Base-by-base conservation (phyloP, 1,284 basidiomycete genomes). In the Schizopora paradoxa region DNA sequence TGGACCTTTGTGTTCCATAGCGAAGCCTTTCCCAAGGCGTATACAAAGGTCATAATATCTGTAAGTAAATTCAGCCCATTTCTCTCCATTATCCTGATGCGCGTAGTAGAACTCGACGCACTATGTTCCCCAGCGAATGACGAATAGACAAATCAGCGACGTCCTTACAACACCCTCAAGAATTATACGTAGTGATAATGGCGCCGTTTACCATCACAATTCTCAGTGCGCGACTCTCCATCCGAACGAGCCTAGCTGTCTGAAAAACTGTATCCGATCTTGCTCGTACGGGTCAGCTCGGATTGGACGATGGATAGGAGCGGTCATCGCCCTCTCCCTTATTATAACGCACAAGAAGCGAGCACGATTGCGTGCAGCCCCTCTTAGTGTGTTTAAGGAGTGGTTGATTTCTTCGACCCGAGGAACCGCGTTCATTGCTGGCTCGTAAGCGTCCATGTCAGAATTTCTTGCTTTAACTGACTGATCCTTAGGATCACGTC, bases 1-100 rank as follows among this genome's bases (percentile, higher is more conserved):
- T 53, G 51, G 51, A 49, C 51, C 11, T 53, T 51, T 26, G 28
- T 53, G 6, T 53, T 53, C 35, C 26, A 41, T n/a, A 49, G 48
- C 31, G 27, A 51, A 13, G 32, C 29, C 26, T 53, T 53, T 26
- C 51, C 45, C 4, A 31, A 16, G 13, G 40, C 41, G 8, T 51
- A 53, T 25, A 49, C 46, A 13, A 43, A 43, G n/a, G 33, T 53
- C 3, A 53, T 53, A 14, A 22, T 51, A 4, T 43, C 45, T n/a
- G 51, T 53, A 28, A 6, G 45, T 41, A n/a, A 25, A 10, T 6
- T 19, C 11, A 19, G 6, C n/a, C n/a, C 14, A 5, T 37, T 39
- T 3, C 19, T 38, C 25, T 29, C 18, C 18, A 29, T 28, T 13
- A 19, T 6, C 29, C 14, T 25, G 27, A 19, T 21, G 28, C 13